Evolutionary conservation across 805 yeast species (phyloP), one percentile per base, ranked within the genome.

Genomic region (Candida caryicola): DNA sequence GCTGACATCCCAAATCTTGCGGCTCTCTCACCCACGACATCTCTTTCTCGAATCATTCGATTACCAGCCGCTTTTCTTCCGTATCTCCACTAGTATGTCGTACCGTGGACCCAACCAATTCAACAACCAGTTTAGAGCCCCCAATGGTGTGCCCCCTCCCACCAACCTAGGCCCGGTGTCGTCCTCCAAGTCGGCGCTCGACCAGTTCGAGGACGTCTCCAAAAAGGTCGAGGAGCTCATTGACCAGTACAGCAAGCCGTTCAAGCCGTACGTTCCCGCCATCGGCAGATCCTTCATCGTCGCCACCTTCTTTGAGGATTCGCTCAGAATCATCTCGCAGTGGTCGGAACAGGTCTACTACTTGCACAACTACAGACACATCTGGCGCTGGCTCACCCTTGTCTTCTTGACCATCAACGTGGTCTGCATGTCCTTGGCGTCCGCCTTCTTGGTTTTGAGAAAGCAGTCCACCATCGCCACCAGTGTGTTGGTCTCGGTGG

Each of bases 281-380:
- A 77, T 91, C 52, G 98, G 96, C 27, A 75, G 98, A 41, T 79
- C 86, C 44, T 77, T 90, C 48, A 90, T 91, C 45, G 96, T 91
- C 39, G 95, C 95, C 34, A 93, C 98, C 0, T 91, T 90, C 59
- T 77, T 80, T 49, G 98, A 91, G 64, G 98, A 93, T 57, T 77
- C 95, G 3, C 59, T 82, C 37, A 77, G 99, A 61, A 86, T 91
- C 53, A 51, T 81, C 37, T 67, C 88, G 4, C 97, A 90, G 66
- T 91, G 97, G 97, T 62, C 74, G 25, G 95, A 87, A 54, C 99
- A 91, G 64, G 86, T 87, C 17, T 84, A 79, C 60, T 91, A 85
- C 61, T 71, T 93, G 50, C 76, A 85, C 69, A 79, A 79, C 50
- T 85, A 80, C 69, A 80, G 95, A 58, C 86, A 82, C 50, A 68